Evolutionary conservation across 2,329 filamentous ascomycete species (phyloP).

Genomic region (Aspergillus awamori): DNA sequence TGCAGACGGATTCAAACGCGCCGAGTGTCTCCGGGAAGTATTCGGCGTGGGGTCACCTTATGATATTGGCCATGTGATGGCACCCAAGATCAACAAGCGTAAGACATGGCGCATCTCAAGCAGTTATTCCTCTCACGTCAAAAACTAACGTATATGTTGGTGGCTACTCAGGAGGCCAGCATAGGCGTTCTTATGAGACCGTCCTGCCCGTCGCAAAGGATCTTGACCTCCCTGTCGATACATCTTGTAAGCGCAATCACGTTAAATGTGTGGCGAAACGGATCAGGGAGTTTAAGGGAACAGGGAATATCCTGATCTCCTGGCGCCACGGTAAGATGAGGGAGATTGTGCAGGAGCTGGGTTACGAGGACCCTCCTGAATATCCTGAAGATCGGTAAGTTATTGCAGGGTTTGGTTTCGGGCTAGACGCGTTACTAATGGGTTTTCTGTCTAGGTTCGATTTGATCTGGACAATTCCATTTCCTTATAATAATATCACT

Average conservation of each 20-base stretch:
- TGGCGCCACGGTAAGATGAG: conserved; percentile 34
- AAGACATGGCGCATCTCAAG: not conserved
- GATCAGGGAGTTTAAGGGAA: conserved; percentile 24
- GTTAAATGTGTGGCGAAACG: conserved; percentile 27
- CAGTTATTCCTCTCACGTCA: not conserved
- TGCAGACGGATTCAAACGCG: conserved; percentile 29
- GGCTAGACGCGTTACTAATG: not conserved
- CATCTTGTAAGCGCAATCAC: conserved; percentile 29
- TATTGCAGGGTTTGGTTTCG: not conserved
- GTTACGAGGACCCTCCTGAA: conserved; percentile 22
- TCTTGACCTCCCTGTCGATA: conserved; percentile 31
- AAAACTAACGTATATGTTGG: no score
- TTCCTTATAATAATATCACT: conserved; percentile 32
- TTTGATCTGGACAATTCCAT: conserved; percentile 35
- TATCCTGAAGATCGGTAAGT: conserved; percentile 34
- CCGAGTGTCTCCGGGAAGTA: conserved; percentile 32
- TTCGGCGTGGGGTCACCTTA: conserved; percentile 30
- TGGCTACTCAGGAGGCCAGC: conserved; percentile 16
- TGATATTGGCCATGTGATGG: conserved; percentile 33
- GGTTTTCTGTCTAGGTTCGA: conserved; percentile 27
- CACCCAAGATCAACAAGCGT: conserved; percentile 29
- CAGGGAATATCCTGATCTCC: conserved; percentile 33
- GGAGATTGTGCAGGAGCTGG: conserved; percentile 26
- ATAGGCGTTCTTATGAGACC: conserved; percentile 27
- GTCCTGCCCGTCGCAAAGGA: conserved; percentile 32